phyloP scores from a whole-genome alignment of 2,329 filamentous ascomycete genomes.

The Lecanicillium sp. region DNA sequence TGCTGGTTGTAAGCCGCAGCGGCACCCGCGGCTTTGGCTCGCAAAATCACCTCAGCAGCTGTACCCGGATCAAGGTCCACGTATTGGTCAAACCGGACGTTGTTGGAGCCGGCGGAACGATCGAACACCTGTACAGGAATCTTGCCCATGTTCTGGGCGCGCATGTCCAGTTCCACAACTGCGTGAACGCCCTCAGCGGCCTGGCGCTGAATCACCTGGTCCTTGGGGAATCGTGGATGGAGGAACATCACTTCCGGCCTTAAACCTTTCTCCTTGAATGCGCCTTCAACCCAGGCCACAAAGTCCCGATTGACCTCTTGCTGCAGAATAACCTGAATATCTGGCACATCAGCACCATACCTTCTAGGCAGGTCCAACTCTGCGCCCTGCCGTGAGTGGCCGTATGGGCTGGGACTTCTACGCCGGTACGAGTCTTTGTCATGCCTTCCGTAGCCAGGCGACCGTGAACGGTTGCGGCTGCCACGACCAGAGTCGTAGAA shows the following conservation, averaged over 20 bases:
- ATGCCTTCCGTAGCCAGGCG: slow-evolving; percentile 43
- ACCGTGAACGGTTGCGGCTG: slow-evolving; percentile 58
- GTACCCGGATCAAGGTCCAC: slow-evolving; percentile 70
- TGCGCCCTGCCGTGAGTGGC: slow-evolving; percentile 38
- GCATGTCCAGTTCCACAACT: slow-evolving; percentile 67
- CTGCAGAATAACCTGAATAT: slow-evolving; percentile 80
- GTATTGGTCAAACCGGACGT: slow-evolving; percentile 82
- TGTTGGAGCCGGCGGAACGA: slow-evolving; percentile 63
- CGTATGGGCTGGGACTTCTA: slow-evolving; percentile 62
- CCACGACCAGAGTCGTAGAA: slow-evolving; percentile 32
- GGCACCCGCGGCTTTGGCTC: slow-evolving; percentile 48
- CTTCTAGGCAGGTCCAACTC: slow-evolving; percentile 67
- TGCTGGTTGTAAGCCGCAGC: slow-evolving; percentile 20
- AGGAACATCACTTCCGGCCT: slow-evolving; percentile 74
- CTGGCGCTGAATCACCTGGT: slow-evolving; percentile 74
- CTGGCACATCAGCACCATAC: slow-evolving; percentile 68
- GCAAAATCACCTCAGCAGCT: slow-evolving; percentile 72
- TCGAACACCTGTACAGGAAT: slow-evolving; percentile 83
- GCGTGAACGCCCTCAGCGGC: slow-evolving; percentile 84
- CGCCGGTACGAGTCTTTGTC: slow-evolving; percentile 51
- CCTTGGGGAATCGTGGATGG: slow-evolving; percentile 66
- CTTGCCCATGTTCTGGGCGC: slow-evolving; percentile 61
- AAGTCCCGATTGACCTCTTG: slow-evolving; percentile 74
- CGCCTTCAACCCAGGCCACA: slow-evolving; percentile 71
- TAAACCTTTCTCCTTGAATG: slow-evolving; percentile 64